Evolutionary conservation across 192 early-diverging fungal species (phyloP).

Genomic region (Backusella sp.): DNA sequence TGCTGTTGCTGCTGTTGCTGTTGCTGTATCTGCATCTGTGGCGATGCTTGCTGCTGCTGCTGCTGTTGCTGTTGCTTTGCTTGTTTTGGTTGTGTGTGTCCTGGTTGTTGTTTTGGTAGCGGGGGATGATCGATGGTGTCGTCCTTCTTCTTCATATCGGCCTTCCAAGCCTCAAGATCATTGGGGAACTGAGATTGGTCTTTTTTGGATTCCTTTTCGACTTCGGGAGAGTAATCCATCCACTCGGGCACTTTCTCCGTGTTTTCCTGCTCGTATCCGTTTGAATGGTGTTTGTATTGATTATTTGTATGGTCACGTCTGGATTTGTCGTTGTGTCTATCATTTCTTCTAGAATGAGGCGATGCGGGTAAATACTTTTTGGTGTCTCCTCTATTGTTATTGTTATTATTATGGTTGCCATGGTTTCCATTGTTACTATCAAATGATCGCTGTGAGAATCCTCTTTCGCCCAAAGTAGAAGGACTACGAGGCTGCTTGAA

Average conservation of each 20-base stretch:
- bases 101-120: not conserved
- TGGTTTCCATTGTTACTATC: constrained; percentile 8
- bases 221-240: constrained; percentile 61
- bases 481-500: constrained; percentile 34
- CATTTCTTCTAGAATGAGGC: constrained; percentile 9
- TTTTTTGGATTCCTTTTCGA: constrained; percentile 29
- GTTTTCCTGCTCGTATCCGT: constrained; percentile 1
- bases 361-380: not conserved
- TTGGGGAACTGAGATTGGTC: constrained; percentile 41
- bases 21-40: too few relatives aligned
- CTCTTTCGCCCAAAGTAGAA: constrained; percentile 27
- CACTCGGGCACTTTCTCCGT: constrained; percentile 47
- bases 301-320: not conserved
- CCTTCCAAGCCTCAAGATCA: constrained; percentile 60
- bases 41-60: too few relatives aligned
- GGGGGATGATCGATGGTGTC: not conserved
- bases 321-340: not conserved
- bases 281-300: not conserved
- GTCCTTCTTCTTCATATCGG: constrained; percentile 56
- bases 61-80: not conserved
- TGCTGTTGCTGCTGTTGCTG: too few relatives aligned
- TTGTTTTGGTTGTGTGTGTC: not conserved
- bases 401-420: not conserved
- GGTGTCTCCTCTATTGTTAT: not conserved
- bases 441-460: constrained; percentile 25